Conservation (phyloP, 2,329 filamentous ascomycete species). For the Corynespora cassiicola region DNA sequence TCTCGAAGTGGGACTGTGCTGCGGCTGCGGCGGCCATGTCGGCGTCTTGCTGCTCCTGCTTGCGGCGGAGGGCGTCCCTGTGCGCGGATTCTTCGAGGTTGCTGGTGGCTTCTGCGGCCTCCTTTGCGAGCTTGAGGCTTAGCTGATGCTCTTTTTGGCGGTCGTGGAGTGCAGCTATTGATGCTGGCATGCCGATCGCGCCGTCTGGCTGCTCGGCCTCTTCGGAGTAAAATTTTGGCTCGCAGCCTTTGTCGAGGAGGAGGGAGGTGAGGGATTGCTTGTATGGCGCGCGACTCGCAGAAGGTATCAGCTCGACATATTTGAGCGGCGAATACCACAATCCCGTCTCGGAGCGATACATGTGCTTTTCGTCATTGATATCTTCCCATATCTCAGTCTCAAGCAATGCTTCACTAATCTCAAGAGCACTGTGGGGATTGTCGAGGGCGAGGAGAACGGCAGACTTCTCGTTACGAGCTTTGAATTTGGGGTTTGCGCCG, state of each 20-base stretch:
- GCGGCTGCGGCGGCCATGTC: constrained; percentile 26
- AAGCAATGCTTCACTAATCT: constrained; percentile 64
- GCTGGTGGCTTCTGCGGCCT: constrained; percentile 34
- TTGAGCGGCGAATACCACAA: constrained; percentile 70
- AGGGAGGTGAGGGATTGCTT: constrained; percentile 33
- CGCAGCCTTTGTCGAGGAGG: constrained; percentile 41
- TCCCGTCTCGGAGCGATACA: constrained; percentile 50
- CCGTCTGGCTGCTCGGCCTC: constrained; percentile 45
- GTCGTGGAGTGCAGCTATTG: constrained; percentile 37
- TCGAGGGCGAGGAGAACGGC: constrained; percentile 66
- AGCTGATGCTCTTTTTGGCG: constrained; percentile 39
- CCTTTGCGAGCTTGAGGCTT: constrained; percentile 30
- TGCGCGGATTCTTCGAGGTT: constrained; percentile 36
- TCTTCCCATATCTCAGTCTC: constrained; percentile 70
- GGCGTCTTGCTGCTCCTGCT: constrained; percentile 32
- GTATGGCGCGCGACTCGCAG: constrained; percentile 21
- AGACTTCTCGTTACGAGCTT: constrained; percentile 63
- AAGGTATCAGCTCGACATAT: constrained; percentile 56
- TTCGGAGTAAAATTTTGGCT: constrained; percentile 40
- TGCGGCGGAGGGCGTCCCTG: constrained; percentile 32
- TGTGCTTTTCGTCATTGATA: constrained; percentile 65
- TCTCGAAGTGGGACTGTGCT: constrained; percentile 24
- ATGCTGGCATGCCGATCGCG: constrained; percentile 37
- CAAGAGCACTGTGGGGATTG: constrained; percentile 60
- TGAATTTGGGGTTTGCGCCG: constrained; percentile 63